Evolutionary conservation across 2,329 filamentous ascomycete species (phyloP), one percentile per base, ranked within the genome.

Genomic region (Aspergillus candidus): DNA sequence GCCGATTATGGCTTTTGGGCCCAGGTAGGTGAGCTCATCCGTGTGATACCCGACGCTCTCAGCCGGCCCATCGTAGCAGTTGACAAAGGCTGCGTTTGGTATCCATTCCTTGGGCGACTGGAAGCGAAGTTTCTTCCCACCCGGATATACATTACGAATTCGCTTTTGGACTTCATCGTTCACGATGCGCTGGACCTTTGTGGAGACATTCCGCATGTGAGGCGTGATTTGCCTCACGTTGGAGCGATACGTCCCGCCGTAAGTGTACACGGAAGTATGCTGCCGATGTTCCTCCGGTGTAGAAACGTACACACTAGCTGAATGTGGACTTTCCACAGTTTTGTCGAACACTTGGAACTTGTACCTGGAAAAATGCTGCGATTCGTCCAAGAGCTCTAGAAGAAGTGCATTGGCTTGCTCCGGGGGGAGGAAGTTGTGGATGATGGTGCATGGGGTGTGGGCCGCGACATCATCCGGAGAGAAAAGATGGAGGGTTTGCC

Each of bases 71-170:
- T 83, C 74, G 64, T 98, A 98, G 70, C 88, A 94, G 64, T 98
- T 98, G 12, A 94, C 90, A 59, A 96, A 91, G 0, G 90, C 88
- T 0, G 88, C 88, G 60, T 97, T 97, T 8, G 91, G 87, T 7
- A 72, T 72, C 90, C 91, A 97, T 0, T 75, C 68, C 0, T 77
- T 66, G 0, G 87, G 77, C 0, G 83, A 85, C 59, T 96, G 90
- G 54, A 86, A 82, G 54, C 76, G 82, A 22, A 96, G 76, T 63
- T 91, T 94, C 62, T 79, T 74, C 11, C 82, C 80, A 13, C 70
- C 71, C 0, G 85, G 83, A 48, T 93, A 88, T 43, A 76, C 76
- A 3, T 78, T 74, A 38, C 70, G 70, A 48, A 91, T 93, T 6
- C 89, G 82, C 6, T 75, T 72, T 42, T 77, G 69, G n/a, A 95